These are phyloP conservation scores for Diaporthe australafricana DNA, from an alignment of 2,329 filamentous ascomycete species.

Conservation along the genomic window DNA sequence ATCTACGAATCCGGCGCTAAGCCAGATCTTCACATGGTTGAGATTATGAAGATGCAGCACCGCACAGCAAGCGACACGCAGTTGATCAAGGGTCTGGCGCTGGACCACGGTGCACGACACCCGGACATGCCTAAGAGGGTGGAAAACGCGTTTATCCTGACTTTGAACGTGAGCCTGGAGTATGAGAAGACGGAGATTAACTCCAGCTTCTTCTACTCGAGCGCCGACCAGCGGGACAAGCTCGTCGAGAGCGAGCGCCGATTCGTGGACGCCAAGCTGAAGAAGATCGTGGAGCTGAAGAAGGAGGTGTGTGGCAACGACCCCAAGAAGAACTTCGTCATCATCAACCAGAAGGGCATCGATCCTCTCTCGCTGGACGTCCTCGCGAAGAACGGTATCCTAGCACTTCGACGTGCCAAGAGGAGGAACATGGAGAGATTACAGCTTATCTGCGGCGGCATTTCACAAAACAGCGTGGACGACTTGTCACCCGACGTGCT, in stretches of 20 bases:
- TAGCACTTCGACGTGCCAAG: slow-evolving; percentile 94
- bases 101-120: slow-evolving; percentile 96
- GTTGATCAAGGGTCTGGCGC: slow-evolving; percentile 89
- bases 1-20: slow-evolving; percentile 92
- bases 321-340: slow-evolving; percentile 93
- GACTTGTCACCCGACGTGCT: slow-evolving; percentile 89
- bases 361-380: slow-evolving; percentile 96
- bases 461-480: slow-evolving; percentile 95
- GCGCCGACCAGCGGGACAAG: slow-evolving; percentile 96
- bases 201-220: slow-evolving; percentile 98
- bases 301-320: slow-evolving; percentile 96
- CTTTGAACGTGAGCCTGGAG: slow-evolving; percentile 94
- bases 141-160: slow-evolving; percentile 95
- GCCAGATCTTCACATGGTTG: slow-evolving; percentile 98
- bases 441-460: slow-evolving; percentile 92
- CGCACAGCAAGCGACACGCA: slow-evolving; percentile 95
- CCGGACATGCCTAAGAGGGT: slow-evolving; percentile 98
- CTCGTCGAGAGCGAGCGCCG: slow-evolving; percentile 96
- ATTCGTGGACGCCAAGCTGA: slow-evolving; percentile 95
- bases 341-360: slow-evolving; percentile 99
- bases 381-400: slow-evolving; percentile 96
- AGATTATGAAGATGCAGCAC: slow-evolving; percentile 99
- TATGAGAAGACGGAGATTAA: slow-evolving; percentile 99
- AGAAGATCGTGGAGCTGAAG: slow-evolving; percentile 98
- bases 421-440: slow-evolving; percentile 98